These are phyloP conservation scores for Termitomyces sp. DNA, from an alignment of 768 basidiomycete species.

Conservation along the genomic window DNA sequence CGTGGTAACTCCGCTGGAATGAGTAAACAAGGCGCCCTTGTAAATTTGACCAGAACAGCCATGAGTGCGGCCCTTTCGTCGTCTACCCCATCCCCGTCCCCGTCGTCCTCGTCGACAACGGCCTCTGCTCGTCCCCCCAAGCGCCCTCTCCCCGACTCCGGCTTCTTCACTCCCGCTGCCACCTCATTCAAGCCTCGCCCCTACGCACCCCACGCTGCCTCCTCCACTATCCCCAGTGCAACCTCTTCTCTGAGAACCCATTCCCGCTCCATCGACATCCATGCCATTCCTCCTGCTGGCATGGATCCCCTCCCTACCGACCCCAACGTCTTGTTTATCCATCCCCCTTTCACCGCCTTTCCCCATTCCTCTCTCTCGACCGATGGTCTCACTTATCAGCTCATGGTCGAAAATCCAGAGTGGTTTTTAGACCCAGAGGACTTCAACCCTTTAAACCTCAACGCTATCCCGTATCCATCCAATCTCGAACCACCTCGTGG, in stretches of 20 bases:
- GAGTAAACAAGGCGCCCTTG: slow-evolving; percentile 16
- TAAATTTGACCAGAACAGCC: slow-evolving; percentile 1
- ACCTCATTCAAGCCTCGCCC: slow-evolving; percentile 65
- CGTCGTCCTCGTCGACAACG: slow-evolving; percentile 17
- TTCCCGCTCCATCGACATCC: slow-evolving; percentile 34
- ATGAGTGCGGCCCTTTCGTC: slow-evolving; percentile 10
- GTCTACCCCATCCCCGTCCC: slow-evolving; percentile 2
- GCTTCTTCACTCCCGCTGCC: slow-evolving; percentile 63
- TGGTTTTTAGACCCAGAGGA: slow-evolving; percentile 78
- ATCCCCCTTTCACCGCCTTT: slow-evolving; percentile 68
- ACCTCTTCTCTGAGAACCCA: slow-evolving; percentile 27
- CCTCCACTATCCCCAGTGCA: slow-evolving; percentile 25
- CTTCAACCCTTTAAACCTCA: slow-evolving; percentile 51
- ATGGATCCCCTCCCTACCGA: slow-evolving; percentile 73
- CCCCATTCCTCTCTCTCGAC: slow-evolving; percentile 57
- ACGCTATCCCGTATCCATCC: slow-evolving; percentile 69
- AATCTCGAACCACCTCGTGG: slow-evolving; percentile 80
- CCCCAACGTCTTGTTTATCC: slow-evolving; percentile 64
- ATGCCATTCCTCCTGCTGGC: slow-evolving; percentile 45
- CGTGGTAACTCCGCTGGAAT: slow-evolving; percentile 32
- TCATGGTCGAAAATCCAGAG: slow-evolving; percentile 72
- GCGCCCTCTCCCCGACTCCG: slow-evolving; percentile 48
- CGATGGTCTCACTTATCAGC: slow-evolving; percentile 67
- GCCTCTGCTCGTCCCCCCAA: slow-evolving; percentile 38
- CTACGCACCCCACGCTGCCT: slow-evolving; percentile 42